Percentiles rank a stretch among this genome's conserved stretches.
phyloP scores from a whole-genome alignment of 2,329 filamentous ascomycete species.

The Colletotrichum sp. region DNA sequence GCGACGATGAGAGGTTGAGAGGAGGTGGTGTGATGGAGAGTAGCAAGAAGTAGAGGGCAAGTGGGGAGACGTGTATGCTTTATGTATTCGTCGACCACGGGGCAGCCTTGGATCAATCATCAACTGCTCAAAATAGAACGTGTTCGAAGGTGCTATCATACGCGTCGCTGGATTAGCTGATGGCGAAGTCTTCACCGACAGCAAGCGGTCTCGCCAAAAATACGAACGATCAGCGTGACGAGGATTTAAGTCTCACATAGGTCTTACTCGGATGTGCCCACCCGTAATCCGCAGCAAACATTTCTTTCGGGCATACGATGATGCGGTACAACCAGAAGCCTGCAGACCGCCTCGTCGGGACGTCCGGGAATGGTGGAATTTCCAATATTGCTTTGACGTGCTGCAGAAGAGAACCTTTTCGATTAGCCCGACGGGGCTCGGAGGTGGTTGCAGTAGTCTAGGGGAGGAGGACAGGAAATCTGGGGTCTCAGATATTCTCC shows the following conservation, averaged over 20 bases:
- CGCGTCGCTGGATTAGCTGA: neutral
- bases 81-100: neutral
- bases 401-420: neutral
- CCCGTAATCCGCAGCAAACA: neutral
- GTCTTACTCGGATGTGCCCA: neutral
- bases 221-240: slow-evolving; percentile 4
- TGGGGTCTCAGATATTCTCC: neutral
- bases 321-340: neutral
- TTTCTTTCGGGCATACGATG: neutral
- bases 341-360: neutral
- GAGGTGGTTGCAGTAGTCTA: neutral
- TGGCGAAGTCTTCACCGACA: neutral
- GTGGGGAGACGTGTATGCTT: neutral
- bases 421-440: neutral
- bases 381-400: neutral
- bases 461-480: neutral
- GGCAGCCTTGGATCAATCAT: neutral
- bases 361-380: neutral
- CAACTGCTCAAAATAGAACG: neutral
- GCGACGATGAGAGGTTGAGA: neutral
- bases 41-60: neutral
- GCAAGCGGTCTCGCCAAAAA: neutral
- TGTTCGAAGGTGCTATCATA: neutral
- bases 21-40: neutral
- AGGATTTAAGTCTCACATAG: neutral